Evolutionary conservation across 371 early-diverging fungal genomes (phyloP).

Genomic region (Rhizomucor miehei): DNA sequence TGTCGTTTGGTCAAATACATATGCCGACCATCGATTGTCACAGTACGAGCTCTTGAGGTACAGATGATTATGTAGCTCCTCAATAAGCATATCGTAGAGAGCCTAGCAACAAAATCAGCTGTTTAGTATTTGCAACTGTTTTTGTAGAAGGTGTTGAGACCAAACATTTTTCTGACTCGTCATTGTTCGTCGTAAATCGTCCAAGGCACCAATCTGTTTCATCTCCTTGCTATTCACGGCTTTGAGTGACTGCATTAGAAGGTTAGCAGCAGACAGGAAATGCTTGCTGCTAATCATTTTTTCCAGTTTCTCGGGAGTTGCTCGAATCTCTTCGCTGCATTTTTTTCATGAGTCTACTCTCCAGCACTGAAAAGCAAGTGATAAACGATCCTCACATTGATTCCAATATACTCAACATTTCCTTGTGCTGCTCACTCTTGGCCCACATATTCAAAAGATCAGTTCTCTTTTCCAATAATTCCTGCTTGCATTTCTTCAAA

Average conservation of each 20-base stretch:
- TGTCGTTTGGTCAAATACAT: conserved; percentile 55
- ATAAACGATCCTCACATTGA: conserved; percentile 51
- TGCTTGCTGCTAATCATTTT: conserved; percentile 73
- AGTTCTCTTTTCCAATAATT: conserved; percentile 65
- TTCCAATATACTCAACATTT: conserved; percentile 77
- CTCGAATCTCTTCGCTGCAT: conserved; percentile 77
- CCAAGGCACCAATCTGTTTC: conserved; percentile 82
- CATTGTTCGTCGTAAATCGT: conserved; percentile 71
- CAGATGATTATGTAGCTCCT: conserved; percentile 90
- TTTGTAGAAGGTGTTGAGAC: neutral
- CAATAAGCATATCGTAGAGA: conserved; percentile 77
- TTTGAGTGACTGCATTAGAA: conserved; percentile 66
- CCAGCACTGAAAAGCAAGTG: neutral
- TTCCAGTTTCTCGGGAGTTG: conserved; percentile 77
- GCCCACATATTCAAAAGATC: conserved; percentile 78
- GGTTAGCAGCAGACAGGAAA: conserved; percentile 75
- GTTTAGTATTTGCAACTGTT: neutral
- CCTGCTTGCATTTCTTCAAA: conserved; percentile 67
- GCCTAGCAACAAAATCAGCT: conserved; percentile 30
- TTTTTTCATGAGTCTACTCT: neutral
- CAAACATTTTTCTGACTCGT: conserved; percentile 65
- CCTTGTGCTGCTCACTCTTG: conserved; percentile 81
- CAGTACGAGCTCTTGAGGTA: conserved; percentile 83
- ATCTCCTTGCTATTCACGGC: conserved; percentile 74
- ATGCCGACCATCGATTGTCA: conserved; percentile 60